These are phyloP conservation scores for Heteromeles arbutifolia DNA, from an alignment of 306 rosid species.

Conservation along the genomic window DNA sequence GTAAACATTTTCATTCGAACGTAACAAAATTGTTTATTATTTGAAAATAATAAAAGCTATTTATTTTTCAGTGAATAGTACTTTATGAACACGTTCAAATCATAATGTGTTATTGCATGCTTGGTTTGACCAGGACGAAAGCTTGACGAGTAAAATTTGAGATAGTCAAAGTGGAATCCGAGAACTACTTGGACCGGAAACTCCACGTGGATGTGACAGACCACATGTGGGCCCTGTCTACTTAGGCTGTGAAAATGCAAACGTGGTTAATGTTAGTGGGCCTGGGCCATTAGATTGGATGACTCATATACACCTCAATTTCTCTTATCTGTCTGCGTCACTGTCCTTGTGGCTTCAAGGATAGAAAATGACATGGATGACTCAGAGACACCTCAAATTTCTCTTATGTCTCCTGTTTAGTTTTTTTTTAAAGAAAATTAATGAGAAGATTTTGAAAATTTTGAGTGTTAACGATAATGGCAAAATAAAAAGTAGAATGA, in stretches of 20 bases:
- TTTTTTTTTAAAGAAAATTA: too few relatives aligned
- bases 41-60: background rate
- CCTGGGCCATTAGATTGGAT: conserved; percentile 13
- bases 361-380: background rate
- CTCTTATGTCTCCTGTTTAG: background rate
- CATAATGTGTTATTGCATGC: background rate
- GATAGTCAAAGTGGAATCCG: background rate
- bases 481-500: too few relatives aligned
- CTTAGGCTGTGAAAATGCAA: background rate
- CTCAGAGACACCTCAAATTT: too few relatives aligned
- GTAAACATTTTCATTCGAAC: too few relatives aligned
- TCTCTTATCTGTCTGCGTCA: background rate
- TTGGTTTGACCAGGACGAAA: background rate
- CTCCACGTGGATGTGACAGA: background rate
- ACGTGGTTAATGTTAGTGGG: background rate
- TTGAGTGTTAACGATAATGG: too few relatives aligned
- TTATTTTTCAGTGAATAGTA: too few relatives aligned
- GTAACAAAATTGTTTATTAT: background rate
- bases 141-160: background rate
- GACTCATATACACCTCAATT: conserved; percentile 36
- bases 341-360: background rate
- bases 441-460: too few relatives aligned
- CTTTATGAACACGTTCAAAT: too few relatives aligned
- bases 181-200: background rate
- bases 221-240: background rate